phyloP scores from a whole-genome alignment of 208 protist genomes.

The Trypanosoma congolense region DNA sequence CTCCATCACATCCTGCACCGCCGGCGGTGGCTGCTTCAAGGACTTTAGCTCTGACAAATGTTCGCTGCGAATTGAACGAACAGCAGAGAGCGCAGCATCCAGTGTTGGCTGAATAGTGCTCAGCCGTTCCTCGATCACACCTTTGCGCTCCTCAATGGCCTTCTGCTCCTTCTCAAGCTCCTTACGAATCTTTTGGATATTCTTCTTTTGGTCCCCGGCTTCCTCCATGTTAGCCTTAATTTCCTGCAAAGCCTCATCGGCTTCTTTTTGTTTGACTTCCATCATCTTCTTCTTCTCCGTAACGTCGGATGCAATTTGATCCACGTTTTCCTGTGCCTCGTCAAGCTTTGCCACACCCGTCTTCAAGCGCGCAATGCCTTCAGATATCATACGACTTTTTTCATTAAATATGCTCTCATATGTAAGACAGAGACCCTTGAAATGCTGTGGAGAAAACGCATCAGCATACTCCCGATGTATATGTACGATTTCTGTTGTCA shows the following conservation, averaged over 20 bases:
- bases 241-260: constrained; percentile 92
- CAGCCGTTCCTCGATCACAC: constrained; percentile 91
- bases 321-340: constrained; percentile 93
- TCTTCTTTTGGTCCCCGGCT: constrained; percentile 87
- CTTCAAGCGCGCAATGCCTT: constrained; percentile 73
- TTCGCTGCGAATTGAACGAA: constrained; percentile 91
- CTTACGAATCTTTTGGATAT: constrained; percentile 92
- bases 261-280: constrained; percentile 92
- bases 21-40: constrained; percentile 93
- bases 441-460: constrained; percentile 88
- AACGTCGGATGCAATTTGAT: constrained; percentile 91
- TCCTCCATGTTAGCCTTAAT: constrained; percentile 95
- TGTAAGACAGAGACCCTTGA: constrained; percentile 87
- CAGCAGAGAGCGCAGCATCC: constrained; percentile 89
- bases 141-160: constrained; percentile 82
- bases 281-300: constrained; percentile 85
- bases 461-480: constrained; percentile 72
- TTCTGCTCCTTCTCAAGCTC: constrained; percentile 91
- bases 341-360: constrained; percentile 94
- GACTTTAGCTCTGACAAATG: constrained; percentile 95
- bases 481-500: constrained; percentile 85
- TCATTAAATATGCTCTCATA: constrained; percentile 81
- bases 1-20: constrained; percentile 95
- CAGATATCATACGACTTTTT: constrained; percentile 70
- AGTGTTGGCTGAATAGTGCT: constrained; percentile 93